Evolutionary conservation across 1,284 basidiomycete species (phyloP), one percentile per base, ranked within the genome.

Genomic region (Phellinidium pouzarii): DNA sequence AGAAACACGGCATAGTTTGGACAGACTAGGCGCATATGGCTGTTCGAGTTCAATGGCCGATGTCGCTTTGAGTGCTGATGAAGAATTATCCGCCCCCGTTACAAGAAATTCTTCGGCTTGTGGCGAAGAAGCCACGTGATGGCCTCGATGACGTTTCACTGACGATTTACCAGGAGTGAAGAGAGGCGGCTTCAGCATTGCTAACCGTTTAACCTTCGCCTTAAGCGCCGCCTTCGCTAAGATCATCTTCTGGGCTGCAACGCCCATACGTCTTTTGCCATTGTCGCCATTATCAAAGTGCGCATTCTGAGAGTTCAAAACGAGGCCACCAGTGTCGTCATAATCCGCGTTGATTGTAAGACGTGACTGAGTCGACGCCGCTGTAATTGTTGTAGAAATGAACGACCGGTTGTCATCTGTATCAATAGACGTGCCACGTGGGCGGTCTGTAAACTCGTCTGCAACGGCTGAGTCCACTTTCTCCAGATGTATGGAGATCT

Each of bases 171-270:
- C 36, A 20, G 5, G 7, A 5, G 23, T 6, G 11, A 40, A 19
- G 14, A 27, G 42, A 17, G 37, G 60, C 12, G 75, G 66, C 14
- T 72, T 72, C 7, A 83, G 58, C 9, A 83, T 58, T 3, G 76
- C 63, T 36, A 78, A 63, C 77, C 77, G 82, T 62, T 79, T 83
- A 27, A 71, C 65, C 61, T 80, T 85, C 26, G 78, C 78, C 59
- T 77, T 82, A 52, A 75, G 73, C 8, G 75, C 79, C n/a, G 74
- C 74, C 22, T 66, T 62, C 7, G 69, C 62, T 19, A 76, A 57
- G 54, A 69, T 69, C n/a, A 71, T 58, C 53, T 75, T 77, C 56
- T 71, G 69, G 14, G 65, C 61, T 53, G 48, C 58, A 60, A 53
- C 61, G 53, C 54, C 60, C 26, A 17, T 36, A 20, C 22, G 12